Conservation (phyloP, 345 rosid species). For the Hibiscus trionum region DNA sequence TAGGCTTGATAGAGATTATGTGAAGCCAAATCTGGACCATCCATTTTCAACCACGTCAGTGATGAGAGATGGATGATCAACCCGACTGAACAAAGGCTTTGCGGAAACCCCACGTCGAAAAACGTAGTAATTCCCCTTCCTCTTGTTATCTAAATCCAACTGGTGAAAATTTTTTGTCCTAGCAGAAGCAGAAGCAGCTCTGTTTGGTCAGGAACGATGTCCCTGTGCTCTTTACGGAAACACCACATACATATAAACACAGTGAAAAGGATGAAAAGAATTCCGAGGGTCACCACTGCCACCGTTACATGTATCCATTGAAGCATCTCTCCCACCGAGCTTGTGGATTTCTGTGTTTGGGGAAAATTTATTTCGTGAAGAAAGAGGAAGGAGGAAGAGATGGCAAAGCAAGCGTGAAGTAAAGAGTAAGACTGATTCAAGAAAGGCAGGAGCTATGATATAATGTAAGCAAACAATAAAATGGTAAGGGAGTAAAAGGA, state of each 20-base stretch:
- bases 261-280: conserved; percentile 22
- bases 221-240: neutral
- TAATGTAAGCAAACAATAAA: conserved; percentile 5
- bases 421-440: no score
- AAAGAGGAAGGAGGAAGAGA: conserved; percentile 8
- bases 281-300: conserved; percentile 23
- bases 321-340: conserved; percentile 20
- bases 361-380: neutral
- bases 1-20: conserved; percentile 33
- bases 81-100: conserved; percentile 55
- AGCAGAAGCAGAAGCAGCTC: no score
- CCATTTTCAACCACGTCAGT: conserved; percentile 77
- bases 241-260: conserved; percentile 42
- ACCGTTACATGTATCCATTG: conserved; percentile 27
- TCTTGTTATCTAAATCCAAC: conserved; percentile 19
- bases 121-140: conserved; percentile 35
- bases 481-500: no score
- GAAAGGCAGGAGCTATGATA: no score
- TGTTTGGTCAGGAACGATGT: conserved; percentile 11
- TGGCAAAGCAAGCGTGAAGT: no score
- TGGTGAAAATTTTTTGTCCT: no score
- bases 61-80: conserved; percentile 63
- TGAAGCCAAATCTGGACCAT: conserved; percentile 79
- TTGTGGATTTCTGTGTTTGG: neutral
- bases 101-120: conserved; percentile 36